Evolutionary conservation across 164 flowering plant species (phyloP), one percentile per base, ranked within the genome.

Genomic region (Stephania yunnanensis): DNA sequence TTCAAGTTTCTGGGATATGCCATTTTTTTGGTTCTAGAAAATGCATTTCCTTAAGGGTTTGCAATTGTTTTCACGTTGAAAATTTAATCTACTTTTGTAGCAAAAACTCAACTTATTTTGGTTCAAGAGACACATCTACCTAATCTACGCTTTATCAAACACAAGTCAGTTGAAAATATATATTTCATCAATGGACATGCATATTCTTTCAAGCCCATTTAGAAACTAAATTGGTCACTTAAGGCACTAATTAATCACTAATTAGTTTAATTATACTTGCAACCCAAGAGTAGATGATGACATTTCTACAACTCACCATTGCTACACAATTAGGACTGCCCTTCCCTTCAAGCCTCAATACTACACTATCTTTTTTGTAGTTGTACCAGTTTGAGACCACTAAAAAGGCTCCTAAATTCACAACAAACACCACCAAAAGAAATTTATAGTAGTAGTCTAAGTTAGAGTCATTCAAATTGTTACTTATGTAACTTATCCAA

Each of bases 401-500:
- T 13, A 87, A 17, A 75, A 88, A 94, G 0, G 71, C 87, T 0
- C 75, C 87, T 58, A 92, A 71, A 68, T 92, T 91, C 0, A 91
- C 1, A 0, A 74, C 68, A 7, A 90, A 83, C 4, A 94, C 77
- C 8, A 86, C 81, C 78, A 87, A 46, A 46, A 94, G 83, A 74
- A 93, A 89, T 29, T 87, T 89, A 77, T 92, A 94, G 46, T 88
- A 94, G 73, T 88, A 89, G 69, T 94, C 98, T 82, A 94, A 84
- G 74, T 87, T 94, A 77, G 89, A 87, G 72, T 88, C 86, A 78
- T 94, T 94, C 87, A 94, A 75, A 75, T 94, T 90, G 36, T 91
- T 81, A 36, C 91, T 93, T 25, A 25, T 25, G 25, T 25, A 25
- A 25, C 25, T 25, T 30, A 93, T 91, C 98, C 98, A 93, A 46